Base-by-base conservation (phyloP, 179 eudicot species). In the Drosera spatulata region DNA sequence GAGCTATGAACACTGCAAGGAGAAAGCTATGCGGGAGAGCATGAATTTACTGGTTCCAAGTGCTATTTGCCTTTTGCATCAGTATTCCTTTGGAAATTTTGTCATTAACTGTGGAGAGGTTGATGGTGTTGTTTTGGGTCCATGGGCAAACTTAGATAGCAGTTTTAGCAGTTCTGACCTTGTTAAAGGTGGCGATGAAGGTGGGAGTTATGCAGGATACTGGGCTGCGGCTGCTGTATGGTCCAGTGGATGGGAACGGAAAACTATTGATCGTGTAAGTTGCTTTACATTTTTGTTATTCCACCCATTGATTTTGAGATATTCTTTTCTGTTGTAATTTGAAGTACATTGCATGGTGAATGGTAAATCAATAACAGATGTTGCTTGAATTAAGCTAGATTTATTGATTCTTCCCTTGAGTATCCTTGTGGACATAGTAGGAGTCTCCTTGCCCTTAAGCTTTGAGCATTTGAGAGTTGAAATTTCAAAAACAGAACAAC, bases 151-250 rank as follows among this genome's bases (percentile, higher is more conserved):
- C 69, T 59, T 83, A 41, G 68, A 74, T 58, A 80, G 68, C 58
- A 57, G 70, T 64, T 54, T 66, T 53, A 63, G 56, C 38, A 47
- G 71, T 69, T 62, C 82, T 66, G 80, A 71, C 46, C 64, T 69
- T n/a, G 8, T 0, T 2, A 43, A 43, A 1, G 45, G 8, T 43
- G 8, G 2, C 60, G 90, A 86, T 66, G 85, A 81, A 64, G 96
- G 82, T 55, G 64, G 79, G 67, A 68, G 68, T 69, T 77, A 74
- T 69, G 75, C 79, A 41, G 84, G 85, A 71, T 93, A 93, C 71
- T 93, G 99, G 99, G 82, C 86, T 41, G 95, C 90, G 61, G 99
- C 99, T 67, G 95, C 87, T 56, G 80, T 82, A 55, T 93, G 99
- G 99, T 81, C 80, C 64, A 86, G 77, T 79, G 84, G 82, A 61